Percentiles rank a stretch among this genome's conserved stretches.
Conservation (phyloP, 306 rosid species). For the Fragaria iinumae region DNA sequence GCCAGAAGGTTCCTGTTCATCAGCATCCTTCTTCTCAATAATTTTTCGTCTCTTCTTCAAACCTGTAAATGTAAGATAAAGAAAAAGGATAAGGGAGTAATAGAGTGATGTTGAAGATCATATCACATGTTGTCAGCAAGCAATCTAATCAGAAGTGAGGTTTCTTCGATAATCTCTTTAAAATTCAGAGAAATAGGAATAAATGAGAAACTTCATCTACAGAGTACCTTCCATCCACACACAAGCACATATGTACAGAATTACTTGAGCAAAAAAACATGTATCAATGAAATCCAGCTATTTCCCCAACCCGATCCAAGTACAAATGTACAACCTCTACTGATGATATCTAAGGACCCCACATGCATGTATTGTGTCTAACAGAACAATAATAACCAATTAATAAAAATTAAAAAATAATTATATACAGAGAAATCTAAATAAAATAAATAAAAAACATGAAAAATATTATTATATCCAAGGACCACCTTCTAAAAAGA, state of each 20-base stretch:
- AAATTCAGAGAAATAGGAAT: not conserved
- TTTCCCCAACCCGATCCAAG: not conserved
- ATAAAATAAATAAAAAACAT: not conserved
- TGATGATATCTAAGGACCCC: no score
- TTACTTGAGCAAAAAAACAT: not conserved
- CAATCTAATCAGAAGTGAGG: not conserved
- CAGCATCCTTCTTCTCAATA: constrained; percentile 39
- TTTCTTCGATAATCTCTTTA: not conserved
- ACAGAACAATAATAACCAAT: not conserved
- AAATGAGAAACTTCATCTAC: not conserved
- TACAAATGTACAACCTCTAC: not conserved
- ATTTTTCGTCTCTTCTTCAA: constrained; percentile 55
- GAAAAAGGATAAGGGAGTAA: constrained; percentile 18
- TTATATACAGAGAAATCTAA: not conserved
- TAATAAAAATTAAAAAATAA: not conserved
- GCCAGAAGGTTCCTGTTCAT: constrained; percentile 68
- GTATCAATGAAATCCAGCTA: not conserved
- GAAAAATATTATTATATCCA: constrained; percentile 1
- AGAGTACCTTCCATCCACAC: not conserved
- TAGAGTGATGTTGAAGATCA: not conserved
- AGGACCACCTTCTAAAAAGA: constrained; percentile 18
- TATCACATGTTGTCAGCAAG: not conserved
- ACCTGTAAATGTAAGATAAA: constrained; percentile 40
- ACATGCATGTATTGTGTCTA: not conserved
- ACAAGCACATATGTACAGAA: not conserved